Base-by-base conservation (phyloP, 805 yeast species). In the Wickerhamiella allomyrinae region DNA sequence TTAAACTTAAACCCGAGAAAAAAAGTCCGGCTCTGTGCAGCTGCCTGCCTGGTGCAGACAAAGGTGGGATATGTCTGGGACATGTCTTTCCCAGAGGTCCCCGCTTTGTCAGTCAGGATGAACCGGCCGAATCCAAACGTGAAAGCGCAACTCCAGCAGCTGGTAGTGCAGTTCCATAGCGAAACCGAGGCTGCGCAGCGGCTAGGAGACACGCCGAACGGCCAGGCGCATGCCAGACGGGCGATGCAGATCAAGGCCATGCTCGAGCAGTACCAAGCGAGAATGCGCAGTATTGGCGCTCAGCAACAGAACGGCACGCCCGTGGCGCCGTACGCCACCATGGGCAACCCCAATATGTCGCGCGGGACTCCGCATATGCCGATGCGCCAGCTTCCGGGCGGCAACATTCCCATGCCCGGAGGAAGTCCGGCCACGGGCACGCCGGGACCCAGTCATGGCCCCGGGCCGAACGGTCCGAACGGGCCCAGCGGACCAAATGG, bases 181-280 rank as follows among this genome's bases (percentile, higher is more conserved):
- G 61, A 51, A 39, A 43, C 56, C 44, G 49, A 49, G 41, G 51
- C 48, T 19, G 57, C 52, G 4, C 37, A 42, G 42, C 49, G 46
- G 40, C 41, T 34, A 11, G 59, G 59, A 9, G 54, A 53, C 27
- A 49, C 58, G 23, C 54, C 52, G 3, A 59, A 60, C 41, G 63
- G 61, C 8, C 53, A 46, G 46, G 41, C 37, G 37, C 61, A 57
- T 34, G 44, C 52, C 17, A 43, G 46, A 38, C 57, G 57, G 14
- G 65, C 62, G n/a, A 59, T 54, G 42, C 49, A 44, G 38, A 41
- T 49, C 44, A 51, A 46, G 41, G 41, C 39, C 34, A 49, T 49
- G 43, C 53, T 54, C 24, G 44, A 48, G 20, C 44, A 41, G 21
- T 38, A 48, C 38, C 57, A 49, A 38, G 41, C 42, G 40, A 45